A percentile compares a stretch with the other conserved stretches of the same genome.
Evolutionary conservation across 2,329 filamentous ascomycete species (phyloP).

Genomic region (Peltaster fructicola): DNA sequence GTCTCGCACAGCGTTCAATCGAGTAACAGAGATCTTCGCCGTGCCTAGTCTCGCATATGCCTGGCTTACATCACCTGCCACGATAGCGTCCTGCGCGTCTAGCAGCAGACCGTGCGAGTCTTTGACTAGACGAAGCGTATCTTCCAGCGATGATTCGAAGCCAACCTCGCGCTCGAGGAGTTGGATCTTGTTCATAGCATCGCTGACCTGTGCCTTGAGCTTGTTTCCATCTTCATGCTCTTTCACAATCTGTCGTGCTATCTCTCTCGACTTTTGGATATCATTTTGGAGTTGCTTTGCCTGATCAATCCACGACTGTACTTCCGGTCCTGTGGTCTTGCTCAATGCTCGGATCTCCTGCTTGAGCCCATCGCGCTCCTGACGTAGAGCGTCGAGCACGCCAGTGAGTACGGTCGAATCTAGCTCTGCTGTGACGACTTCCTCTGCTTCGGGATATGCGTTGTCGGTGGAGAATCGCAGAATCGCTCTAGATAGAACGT

Average conservation of each 20-base stretch:
- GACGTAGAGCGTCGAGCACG: conserved; percentile 32
- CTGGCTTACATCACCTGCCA: conserved; percentile 25
- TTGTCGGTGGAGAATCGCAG: conserved; percentile 45
- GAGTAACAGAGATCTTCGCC: conserved; percentile 36
- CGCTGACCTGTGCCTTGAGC: conserved; percentile 46
- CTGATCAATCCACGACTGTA: conserved; percentile 72
- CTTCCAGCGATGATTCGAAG: conserved; percentile 38
- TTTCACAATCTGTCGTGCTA: conserved; percentile 65
- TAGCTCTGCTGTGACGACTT: conserved; percentile 35
- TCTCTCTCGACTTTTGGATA: conserved; percentile 60
- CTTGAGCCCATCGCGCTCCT: conserved; percentile 38
- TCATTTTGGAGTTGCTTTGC: conserved; percentile 73
- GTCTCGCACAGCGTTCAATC: conserved; percentile 42
- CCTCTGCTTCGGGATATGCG: conserved; percentile 38
- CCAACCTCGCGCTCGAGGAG: conserved; percentile 40
- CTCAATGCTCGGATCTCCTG: conserved; percentile 60
- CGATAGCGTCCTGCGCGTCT: conserved; percentile 26
- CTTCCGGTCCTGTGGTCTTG: conserved; percentile 57
- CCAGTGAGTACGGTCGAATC: conserved; percentile 30
- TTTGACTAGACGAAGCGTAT: conserved; percentile 33
- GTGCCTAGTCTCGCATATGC: conserved; percentile 33
- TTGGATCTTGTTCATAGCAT: conserved; percentile 36
- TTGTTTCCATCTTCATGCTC: conserved; percentile 53
- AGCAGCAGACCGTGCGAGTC: conserved; percentile 32
- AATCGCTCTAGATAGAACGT: conserved; percentile 38